These are phyloP conservation scores for Abelmoschus esculentus DNA, from an alignment of 345 rosid species.

Conservation along the genomic window DNA sequence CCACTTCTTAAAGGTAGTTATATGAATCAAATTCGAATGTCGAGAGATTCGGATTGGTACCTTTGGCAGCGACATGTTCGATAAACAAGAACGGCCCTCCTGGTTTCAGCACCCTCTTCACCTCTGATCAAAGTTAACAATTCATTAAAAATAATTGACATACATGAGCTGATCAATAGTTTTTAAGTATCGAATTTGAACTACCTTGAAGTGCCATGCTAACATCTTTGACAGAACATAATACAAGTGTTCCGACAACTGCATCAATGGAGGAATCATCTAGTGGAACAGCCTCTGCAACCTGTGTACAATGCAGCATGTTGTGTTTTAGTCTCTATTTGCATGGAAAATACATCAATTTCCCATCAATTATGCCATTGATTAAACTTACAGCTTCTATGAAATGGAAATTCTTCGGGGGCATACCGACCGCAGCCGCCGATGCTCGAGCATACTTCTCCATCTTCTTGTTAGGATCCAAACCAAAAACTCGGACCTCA, in stretches of 20 bases:
- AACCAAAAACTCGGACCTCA: conserved; percentile 49
- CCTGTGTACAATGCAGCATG: conserved; percentile 12
- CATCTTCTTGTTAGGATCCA: conserved; percentile 76
- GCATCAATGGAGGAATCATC: conserved; percentile 74
- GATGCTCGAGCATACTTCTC: conserved; percentile 57
- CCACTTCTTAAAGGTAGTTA: not conserved
- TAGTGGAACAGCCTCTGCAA: conserved; percentile 29
- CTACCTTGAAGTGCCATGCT: conserved; percentile 9
- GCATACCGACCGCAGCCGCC: conserved; percentile 58
- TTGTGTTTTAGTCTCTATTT: too few relatives aligned
- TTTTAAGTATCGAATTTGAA: too few relatives aligned
- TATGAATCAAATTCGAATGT: not conserved
- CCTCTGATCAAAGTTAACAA: conserved; percentile 34
- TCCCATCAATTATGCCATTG: not conserved
- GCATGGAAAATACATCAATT: too few relatives aligned
- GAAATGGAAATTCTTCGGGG: conserved; percentile 45
- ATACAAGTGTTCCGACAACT: conserved; percentile 51
- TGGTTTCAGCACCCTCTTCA: conserved; percentile 69
- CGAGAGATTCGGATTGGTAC: conserved; percentile 23
- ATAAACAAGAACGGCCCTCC: conserved; percentile 70
- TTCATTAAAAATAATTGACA: not conserved
- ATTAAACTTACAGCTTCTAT: conserved; percentile 49
- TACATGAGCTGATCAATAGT: too few relatives aligned
- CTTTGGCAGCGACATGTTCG: conserved; percentile 88
- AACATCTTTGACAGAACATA: conserved; percentile 34